Base-by-base conservation (phyloP, 495 filamentous ascomycete genomes). In the Podospora australis region DNA sequence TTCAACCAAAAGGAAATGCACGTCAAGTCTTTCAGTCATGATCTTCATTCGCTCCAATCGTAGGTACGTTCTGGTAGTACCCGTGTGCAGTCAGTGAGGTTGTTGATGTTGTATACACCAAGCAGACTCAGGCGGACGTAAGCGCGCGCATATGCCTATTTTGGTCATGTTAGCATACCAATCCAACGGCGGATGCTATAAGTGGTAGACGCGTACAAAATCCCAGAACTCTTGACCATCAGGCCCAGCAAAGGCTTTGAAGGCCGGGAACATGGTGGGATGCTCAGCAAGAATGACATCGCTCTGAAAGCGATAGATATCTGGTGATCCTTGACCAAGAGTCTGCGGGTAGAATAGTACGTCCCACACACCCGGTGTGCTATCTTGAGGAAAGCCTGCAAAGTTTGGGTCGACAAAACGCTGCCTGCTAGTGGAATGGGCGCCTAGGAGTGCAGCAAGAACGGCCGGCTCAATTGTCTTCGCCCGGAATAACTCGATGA, bases 391-490 rank as follows among this genome's bases (percentile, higher is more conserved):
- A 34, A 65, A 64, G 19, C 54, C 55, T 17, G 49, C 36, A 16
- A 60, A 56, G 19, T 58, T 42, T 2, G 60, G 36, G 53, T 78
- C 61, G 23, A 72, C 65, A 50, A 70, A 71, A 21, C 57, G 64
- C 52, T 78, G 73, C 47, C 64, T 65, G 36, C 61, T 59, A 10
- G 63, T 63, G 4, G 70, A 71, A 57, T 79, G 75, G 0, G 75
- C 72, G 21, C 75, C 75, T 1, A 79, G 56, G 5, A 79, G 62
- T 0, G 74, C 74, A 1, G 70, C 70, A 1, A 78, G 60, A 36
- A 67, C 70, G 26, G 57, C 53, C 5, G 71, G 49, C 20, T 63
- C 57, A 53, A 79, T 71, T 0, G 74, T 77, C 62, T 78, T 78
- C 21, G 64, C 63, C 10, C 48, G 48, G 57, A 76, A 78, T 5